Evolutionary conservation across 2,329 filamentous ascomycete genomes (phyloP).

Genomic region (Aureobasidium sp.): DNA sequence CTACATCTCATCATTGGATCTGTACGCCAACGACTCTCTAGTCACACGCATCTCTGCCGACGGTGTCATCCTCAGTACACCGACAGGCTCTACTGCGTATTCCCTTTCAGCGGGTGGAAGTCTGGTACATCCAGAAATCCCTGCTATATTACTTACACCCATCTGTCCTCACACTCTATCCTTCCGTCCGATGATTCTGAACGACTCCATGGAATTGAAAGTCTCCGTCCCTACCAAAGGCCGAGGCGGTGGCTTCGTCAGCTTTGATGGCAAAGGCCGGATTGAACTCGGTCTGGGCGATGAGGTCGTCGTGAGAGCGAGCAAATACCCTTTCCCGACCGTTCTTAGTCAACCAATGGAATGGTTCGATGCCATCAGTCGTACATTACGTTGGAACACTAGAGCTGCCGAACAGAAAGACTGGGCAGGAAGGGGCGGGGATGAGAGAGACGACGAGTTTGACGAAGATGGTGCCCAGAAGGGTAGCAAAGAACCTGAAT

Average conservation of each 20-base stretch:
- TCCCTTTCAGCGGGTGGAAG: constrained; percentile 92
- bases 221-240: constrained; percentile 78
- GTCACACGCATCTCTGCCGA: constrained; percentile 94
- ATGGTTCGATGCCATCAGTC: constrained; percentile 93
- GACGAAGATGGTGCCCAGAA: constrained; percentile 39
- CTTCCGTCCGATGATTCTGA: constrained; percentile 96
- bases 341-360: constrained; percentile 83
- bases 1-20: constrained; percentile 92
- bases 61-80: constrained; percentile 94
- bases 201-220: constrained; percentile 85
- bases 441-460: constrained; percentile 32
- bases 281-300: constrained; percentile 89
- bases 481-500: constrained; percentile 50
- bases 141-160: constrained; percentile 89
- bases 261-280: constrained; percentile 94
- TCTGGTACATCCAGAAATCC: constrained; percentile 92
- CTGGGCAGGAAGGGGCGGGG: constrained; percentile 43
- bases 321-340: constrained; percentile 93
- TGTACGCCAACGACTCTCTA: constrained; percentile 91
- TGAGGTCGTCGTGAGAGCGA: constrained; percentile 91
- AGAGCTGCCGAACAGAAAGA: constrained; percentile 86
- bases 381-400: constrained; percentile 91
- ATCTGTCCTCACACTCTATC: constrained; percentile 96
- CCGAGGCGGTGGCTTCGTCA: constrained; percentile 89
- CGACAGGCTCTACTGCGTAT: constrained; percentile 84